Percentiles rank a stretch among this genome's conserved stretches.
Conservation (phyloP, 2,329 filamentous ascomycete species). For the Calonectria henricotiae region DNA sequence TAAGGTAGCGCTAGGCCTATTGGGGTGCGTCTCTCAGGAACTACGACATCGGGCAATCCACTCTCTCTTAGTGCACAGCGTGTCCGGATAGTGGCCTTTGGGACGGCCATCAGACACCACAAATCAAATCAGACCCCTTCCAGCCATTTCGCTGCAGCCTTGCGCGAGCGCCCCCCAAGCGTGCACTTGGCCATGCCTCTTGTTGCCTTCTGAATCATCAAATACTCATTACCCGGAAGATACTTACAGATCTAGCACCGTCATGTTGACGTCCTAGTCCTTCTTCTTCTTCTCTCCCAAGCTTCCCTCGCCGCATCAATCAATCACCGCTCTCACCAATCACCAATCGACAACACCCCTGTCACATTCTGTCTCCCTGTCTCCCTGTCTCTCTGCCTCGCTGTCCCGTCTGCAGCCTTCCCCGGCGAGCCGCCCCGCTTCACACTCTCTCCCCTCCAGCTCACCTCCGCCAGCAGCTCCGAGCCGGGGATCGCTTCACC, state of each 20-base stretch:
- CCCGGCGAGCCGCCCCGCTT: conserved; percentile 21
- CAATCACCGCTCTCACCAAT: not conserved
- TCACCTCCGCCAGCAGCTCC: conserved; percentile 31
- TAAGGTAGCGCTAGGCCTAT: conserved; percentile 1
- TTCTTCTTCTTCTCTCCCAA: not conserved
- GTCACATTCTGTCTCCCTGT: not conserved
- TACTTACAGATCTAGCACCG: not conserved
- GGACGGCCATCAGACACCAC: conserved; percentile 8
- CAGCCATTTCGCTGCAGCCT: conserved; percentile 9
- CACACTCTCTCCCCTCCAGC: conserved; percentile 25
- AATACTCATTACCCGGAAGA: not conserved
- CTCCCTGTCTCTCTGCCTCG: conserved; percentile 15
- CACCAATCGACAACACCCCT: conserved; percentile 6
- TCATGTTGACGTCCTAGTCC: not conserved
- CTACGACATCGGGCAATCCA: conserved; percentile 14
- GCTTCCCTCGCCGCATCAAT: not conserved
- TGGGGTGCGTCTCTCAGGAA: conserved; percentile 15
- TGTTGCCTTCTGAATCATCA: not conserved
- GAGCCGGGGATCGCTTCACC: conserved; percentile 31
- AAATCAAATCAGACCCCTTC: not conserved
- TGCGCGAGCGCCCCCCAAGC: not conserved
- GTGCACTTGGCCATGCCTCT: not conserved
- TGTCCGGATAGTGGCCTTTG: conserved; percentile 15
- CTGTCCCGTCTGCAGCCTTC: conserved; percentile 18
- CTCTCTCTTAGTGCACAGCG: conserved; percentile 17